These are phyloP conservation scores for Hymenoscyphus fructigenus DNA, from an alignment of 2,329 filamentous ascomycete species.

Conservation along the genomic window DNA sequence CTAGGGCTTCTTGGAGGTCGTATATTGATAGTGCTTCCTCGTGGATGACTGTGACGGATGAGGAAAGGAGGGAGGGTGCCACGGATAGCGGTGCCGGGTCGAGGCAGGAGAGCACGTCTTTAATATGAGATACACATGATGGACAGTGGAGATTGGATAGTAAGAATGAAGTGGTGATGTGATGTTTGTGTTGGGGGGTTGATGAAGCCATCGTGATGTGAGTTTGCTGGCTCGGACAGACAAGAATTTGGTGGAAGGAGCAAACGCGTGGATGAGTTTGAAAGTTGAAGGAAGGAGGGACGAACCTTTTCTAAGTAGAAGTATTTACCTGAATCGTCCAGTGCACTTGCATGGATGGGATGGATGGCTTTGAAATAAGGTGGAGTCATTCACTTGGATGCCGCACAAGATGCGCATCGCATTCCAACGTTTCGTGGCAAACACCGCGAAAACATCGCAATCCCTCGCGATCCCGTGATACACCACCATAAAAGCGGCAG, in stretches of 20 bases:
- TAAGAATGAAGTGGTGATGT: conserved; percentile 47
- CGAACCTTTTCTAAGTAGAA: too few species aligned
- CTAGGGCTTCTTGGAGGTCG: conserved; percentile 48
- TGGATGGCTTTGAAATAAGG: too few species aligned
- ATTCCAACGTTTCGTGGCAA: too few species aligned
- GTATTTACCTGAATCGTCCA: too few species aligned
- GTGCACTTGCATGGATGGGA: too few species aligned
- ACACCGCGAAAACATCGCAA: too few species aligned
- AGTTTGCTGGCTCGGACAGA: background rate
- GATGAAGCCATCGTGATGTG: background rate
- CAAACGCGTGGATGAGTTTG: background rate
- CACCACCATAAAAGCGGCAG: too few species aligned
- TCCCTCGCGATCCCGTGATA: too few species aligned
- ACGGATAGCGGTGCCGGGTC: conserved; percentile 55
- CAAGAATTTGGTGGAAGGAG: background rate
- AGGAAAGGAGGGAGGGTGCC: conserved; percentile 69
- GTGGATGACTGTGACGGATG: conserved; percentile 64
- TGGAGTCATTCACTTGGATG: too few species aligned
- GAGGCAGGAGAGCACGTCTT: conserved; percentile 52
- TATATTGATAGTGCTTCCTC: conserved; percentile 43
- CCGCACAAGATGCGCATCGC: too few species aligned
- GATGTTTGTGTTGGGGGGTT: background rate
- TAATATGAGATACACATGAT: conserved; percentile 68
- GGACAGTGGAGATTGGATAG: conserved; percentile 77
- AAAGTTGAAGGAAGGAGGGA: too few species aligned